These are phyloP conservation scores for Agaricus subrufescens DNA, from an alignment of 768 basidiomycete species.

Conservation along the genomic window DNA sequence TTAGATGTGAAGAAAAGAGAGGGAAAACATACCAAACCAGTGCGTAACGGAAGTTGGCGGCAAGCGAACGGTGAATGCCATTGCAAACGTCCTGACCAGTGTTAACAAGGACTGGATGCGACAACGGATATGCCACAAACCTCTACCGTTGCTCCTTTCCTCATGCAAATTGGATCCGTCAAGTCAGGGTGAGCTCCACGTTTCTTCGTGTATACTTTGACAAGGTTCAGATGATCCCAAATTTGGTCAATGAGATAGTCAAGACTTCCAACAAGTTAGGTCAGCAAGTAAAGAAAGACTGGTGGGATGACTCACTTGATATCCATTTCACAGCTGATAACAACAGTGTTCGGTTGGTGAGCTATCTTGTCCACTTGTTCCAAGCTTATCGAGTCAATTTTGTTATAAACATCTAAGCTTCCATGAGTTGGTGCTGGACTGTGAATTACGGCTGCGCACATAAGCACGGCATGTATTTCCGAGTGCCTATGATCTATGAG, in stretches of 20 bases:
- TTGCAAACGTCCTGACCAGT: constrained; percentile 76
- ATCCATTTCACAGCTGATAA: constrained; percentile 94
- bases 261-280: constrained; percentile 37
- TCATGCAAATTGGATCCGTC: constrained; percentile 83
- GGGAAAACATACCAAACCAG: constrained; percentile 67
- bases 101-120: neutral
- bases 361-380: constrained; percentile 83
- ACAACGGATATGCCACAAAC: constrained; percentile 27
- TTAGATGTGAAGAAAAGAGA: neutral
- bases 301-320: constrained; percentile 58
- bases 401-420: constrained; percentile 85
- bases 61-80: constrained; percentile 87
- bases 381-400: constrained; percentile 84
- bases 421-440: neutral
- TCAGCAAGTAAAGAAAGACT: constrained; percentile 4
- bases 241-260: constrained; percentile 72
- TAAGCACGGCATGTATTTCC: constrained; percentile 93
- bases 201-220: constrained; percentile 97
- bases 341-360: constrained; percentile 77
- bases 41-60: constrained; percentile 88
- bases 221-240: constrained; percentile 75
- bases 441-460: constrained; percentile 42
- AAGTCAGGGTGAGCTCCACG: constrained; percentile 93
- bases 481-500: constrained; percentile 50
- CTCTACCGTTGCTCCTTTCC: constrained; percentile 92